phyloP scores from a whole-genome alignment of 352 stramenopile species.

The Globisporangium okanoganense region DNA sequence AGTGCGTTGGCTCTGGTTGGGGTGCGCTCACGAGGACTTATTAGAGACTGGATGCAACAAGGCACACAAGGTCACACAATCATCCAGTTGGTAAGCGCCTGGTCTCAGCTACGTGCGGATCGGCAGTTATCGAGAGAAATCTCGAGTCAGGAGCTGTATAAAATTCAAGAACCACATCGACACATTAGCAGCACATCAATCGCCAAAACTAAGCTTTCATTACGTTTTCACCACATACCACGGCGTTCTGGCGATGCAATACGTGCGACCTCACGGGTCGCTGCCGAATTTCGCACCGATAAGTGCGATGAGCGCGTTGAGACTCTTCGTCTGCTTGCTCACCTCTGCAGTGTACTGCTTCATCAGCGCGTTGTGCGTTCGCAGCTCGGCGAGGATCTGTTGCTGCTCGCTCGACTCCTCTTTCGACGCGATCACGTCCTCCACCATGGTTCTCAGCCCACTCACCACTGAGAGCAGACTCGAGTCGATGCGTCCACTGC shows the following conservation, averaged over 20 bases:
- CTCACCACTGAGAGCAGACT: conserved; percentile 1
- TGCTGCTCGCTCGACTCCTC: conserved; percentile 1
- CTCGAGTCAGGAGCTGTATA: background rate
- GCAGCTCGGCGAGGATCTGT: conserved; percentile 1
- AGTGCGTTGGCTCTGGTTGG: background rate
- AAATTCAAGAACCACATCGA: no score
- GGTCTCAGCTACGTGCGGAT: background rate
- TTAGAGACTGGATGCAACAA: background rate
- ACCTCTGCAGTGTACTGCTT: conserved; percentile 1
- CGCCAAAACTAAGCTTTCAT: background rate
- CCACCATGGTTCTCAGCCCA: conserved; percentile 6
- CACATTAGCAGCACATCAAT: no score
- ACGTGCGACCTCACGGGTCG: background rate
- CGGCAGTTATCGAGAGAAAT: background rate
- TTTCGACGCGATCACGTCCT: conserved; percentile 3
- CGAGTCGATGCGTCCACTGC: conserved; percentile 2
- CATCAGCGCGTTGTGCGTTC: conserved; percentile 8
- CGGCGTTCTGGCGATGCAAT: background rate
- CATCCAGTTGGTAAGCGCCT: background rate
- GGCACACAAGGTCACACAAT: no score
- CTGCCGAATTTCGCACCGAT: background rate
- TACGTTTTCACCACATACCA: background rate
- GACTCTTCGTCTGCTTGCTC: conserved; percentile 2
- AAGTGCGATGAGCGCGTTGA: conserved; percentile 2
- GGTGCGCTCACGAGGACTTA: no score